Base-by-base conservation (phyloP, 768 basidiomycete genomes). In the Auricularia auricula-judae region DNA sequence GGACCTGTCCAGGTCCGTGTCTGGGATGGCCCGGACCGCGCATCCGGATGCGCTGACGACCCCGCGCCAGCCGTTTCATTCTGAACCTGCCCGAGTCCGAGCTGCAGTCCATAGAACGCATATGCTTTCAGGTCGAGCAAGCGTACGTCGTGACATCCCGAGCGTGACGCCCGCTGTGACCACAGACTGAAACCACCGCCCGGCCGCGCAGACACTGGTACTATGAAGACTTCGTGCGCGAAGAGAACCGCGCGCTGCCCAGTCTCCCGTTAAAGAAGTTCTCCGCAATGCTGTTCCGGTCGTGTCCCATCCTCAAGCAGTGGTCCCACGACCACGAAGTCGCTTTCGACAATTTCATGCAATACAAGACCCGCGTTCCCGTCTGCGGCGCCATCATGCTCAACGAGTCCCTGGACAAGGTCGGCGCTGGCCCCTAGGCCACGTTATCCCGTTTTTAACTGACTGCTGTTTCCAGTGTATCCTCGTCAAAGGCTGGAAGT, bases 101-200 rank as follows among this genome's bases (percentile, higher is more conserved):
- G 77, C 84, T 96, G 64, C 84, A 85, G 61, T 93, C 90, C 16
- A 80, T 96, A 63, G 95, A 97, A 72, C 86, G 97, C 66, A 86
- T 98, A 70, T 98, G 93, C 77, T 99, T 98, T 77, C 96, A 98
- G 77, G 92, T 98, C 66, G 97, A 99, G 76, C 95, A 98, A 82
- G 97, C 96, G 93, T 98, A 73, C 56, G 63, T 67, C 65, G 65
- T 63, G 61, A 66, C 61, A 64, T 65, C 66, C 59, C 68, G 68
- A 21, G 67, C 66, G 61, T 42, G 8, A 42, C 8, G 12, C 39
- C 8, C 8, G 39, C 39, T 42, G 39, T 29, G 29, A 29, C 29
- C 29, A 29, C 29, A 3, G 29, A 29, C 29, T 29, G 29, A 29
- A 29, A 29, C 29, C 29, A 29, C 39, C 12, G 0, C 39, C 39